A percentile compares a stretch with the other conserved stretches of the same genome.
Conservation (phyloP, 75 land plant species). For the Azolla pinnata region DNA sequence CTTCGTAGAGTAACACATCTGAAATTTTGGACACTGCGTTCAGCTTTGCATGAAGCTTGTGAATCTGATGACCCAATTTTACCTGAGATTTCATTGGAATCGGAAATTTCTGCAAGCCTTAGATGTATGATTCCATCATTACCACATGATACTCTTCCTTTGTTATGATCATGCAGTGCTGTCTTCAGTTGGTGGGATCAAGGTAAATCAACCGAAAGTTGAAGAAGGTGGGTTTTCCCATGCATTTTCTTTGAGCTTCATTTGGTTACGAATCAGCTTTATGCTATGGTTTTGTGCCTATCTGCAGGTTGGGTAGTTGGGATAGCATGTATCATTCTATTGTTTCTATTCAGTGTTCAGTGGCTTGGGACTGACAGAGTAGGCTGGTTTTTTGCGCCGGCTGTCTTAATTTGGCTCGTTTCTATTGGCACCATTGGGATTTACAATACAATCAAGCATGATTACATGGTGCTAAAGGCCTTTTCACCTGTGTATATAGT, state of each 20-base stretch:
- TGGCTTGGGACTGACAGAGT: slow-evolving; percentile 60
- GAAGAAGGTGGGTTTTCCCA: not conserved
- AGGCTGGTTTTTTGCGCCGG: slow-evolving; percentile 53
- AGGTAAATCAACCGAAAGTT: slow-evolving; percentile 41
- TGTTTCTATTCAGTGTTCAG: slow-evolving; percentile 45
- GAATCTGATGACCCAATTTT: no score
- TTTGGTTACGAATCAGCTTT: not conserved
- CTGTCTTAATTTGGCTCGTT: slow-evolving; percentile 45
- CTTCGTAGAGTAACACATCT: no score
- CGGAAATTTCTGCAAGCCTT: not conserved
- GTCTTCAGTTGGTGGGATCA: slow-evolving; percentile 74
- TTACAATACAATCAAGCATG: slow-evolving; percentile 46
- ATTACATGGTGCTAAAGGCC: slow-evolving; percentile 39
- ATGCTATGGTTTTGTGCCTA: not conserved
- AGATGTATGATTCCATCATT: not conserved
- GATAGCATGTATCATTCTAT: slow-evolving; percentile 46
- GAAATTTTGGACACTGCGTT: no score
- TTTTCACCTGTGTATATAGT: slow-evolving; percentile 44
- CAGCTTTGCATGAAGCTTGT: no score
- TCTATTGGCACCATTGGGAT: slow-evolving; percentile 50
- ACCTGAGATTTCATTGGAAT: not conserved
- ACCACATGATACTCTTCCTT: not conserved
- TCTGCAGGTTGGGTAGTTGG: slow-evolving; percentile 45
- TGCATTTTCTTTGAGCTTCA: not conserved
- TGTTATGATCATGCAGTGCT: slow-evolving; percentile 37